These are phyloP conservation scores for Pythium folliculosum DNA, from an alignment of 352 stramenopile genomes.

Conservation along the genomic window DNA sequence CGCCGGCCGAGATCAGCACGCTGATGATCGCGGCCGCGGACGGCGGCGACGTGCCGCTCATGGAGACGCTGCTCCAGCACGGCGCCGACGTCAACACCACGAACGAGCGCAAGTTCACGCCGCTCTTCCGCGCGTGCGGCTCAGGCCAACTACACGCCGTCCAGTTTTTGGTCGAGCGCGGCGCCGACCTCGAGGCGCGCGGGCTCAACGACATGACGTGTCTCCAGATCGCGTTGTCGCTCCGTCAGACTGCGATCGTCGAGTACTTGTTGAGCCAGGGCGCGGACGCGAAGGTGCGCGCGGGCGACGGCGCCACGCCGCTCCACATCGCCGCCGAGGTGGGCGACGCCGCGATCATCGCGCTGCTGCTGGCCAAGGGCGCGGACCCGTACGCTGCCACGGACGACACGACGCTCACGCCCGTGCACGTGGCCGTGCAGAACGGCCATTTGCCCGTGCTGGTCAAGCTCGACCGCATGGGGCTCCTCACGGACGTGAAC, in stretches of 20 bases:
- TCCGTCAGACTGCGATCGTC: slow-evolving; percentile 54
- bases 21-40: slow-evolving; percentile 33
- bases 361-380: slow-evolving; percentile 59
- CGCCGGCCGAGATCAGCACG: slow-evolving; percentile 23
- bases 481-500: slow-evolving; percentile 27
- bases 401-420: slow-evolving; percentile 28
- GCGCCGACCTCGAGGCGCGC: slow-evolving; percentile 35
- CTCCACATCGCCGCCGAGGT: slow-evolving; percentile 63
- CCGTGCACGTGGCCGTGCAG: slow-evolving; percentile 32
- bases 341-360: slow-evolving; percentile 52
- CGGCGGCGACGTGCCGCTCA: slow-evolving; percentile 23
- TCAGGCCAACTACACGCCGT: slow-evolving; percentile 63
- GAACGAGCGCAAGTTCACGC: slow-evolving; percentile 32
- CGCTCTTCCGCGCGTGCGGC: slow-evolving; percentile 32
- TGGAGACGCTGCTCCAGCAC: slow-evolving; percentile 25
- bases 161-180: slow-evolving; percentile 49
- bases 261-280: slow-evolving; percentile 51
- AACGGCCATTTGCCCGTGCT: slow-evolving; percentile 29
- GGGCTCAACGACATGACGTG: slow-evolving; percentile 70
- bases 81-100: slow-evolving; percentile 31
- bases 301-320: slow-evolving; percentile 67
- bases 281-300: slow-evolving; percentile 47
- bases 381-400: slow-evolving; percentile 35
- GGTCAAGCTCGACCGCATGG: slow-evolving; percentile 29
- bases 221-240: slow-evolving; percentile 74